Evolutionary conservation across 192 early-diverging fungal genomes (phyloP).

Genomic region (Pilaira anomala): DNA sequence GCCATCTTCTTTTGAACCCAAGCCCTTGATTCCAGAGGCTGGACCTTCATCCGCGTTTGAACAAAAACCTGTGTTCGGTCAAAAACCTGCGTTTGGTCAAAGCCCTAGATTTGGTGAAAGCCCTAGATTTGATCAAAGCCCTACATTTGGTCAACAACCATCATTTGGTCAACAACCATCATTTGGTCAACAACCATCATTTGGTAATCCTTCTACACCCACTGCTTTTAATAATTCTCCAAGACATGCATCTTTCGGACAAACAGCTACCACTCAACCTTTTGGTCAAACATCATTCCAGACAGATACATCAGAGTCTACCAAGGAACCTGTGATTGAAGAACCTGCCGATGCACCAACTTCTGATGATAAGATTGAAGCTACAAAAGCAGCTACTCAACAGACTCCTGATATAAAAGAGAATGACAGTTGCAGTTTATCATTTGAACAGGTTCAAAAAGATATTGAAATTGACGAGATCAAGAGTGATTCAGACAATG

Average conservation of each 20-base stretch:
- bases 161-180: neutral
- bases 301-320: neutral
- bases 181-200: neutral
- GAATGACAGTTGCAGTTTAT: too few species aligned
- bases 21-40: too few species aligned
- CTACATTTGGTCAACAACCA: neutral
- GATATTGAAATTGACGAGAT: too few species aligned
- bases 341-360: neutral
- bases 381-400: too few species aligned
- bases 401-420: too few species aligned
- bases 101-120: neutral
- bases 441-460: too few species aligned
- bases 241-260: too few species aligned
- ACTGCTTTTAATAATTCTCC: neutral
- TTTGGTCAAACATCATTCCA: neutral
- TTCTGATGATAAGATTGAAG: neutral
- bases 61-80: neutral
- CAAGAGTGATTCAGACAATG: too few species aligned
- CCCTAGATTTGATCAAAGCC: too few species aligned
- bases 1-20: neutral
- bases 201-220: neutral
- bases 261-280: neutral
- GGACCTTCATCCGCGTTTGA: neutral
- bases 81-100: neutral
- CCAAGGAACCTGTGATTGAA: neutral